Conservation (phyloP, 129 eudicot genomes). For the Ambrosia artemisiifolia region DNA sequence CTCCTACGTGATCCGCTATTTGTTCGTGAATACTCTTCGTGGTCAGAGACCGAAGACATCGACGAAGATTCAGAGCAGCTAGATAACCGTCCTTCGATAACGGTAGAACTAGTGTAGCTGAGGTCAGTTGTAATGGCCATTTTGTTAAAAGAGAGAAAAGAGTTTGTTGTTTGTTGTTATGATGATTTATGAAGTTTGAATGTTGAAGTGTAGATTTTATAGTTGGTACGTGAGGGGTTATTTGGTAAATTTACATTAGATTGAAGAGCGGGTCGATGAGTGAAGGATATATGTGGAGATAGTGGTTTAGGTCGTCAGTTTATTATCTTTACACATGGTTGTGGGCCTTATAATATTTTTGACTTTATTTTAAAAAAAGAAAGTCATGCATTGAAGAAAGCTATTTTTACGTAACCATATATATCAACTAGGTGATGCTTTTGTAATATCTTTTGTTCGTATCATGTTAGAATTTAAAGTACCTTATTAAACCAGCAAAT, state of each 20-base stretch:
- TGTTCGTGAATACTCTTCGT: slow-evolving; percentile 32
- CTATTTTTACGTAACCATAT: neutral
- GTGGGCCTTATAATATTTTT: neutral
- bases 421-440: neutral
- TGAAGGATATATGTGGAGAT: neutral
- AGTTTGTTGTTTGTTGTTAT: neutral
- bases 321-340: neutral
- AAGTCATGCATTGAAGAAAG: too few relatives aligned
- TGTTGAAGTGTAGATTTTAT: slow-evolving; percentile 20
- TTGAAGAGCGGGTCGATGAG: neutral
- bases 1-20: neutral
- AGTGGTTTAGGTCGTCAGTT: neutral
- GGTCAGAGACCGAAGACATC: slow-evolving; percentile 25
- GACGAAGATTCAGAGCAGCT: slow-evolving; percentile 56
- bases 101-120: neutral
- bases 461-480: neutral
- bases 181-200: neutral
- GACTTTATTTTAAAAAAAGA: too few relatives aligned
- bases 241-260: slow-evolving; percentile 17
- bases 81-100: neutral
- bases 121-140: slow-evolving; percentile 22
- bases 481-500: neutral
- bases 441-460: neutral
- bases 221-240: slow-evolving; percentile 15
- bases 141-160: neutral